Evolutionary conservation across 1,284 basidiomycete species (phyloP).

Genomic region (Dichomitus squalens): DNA sequence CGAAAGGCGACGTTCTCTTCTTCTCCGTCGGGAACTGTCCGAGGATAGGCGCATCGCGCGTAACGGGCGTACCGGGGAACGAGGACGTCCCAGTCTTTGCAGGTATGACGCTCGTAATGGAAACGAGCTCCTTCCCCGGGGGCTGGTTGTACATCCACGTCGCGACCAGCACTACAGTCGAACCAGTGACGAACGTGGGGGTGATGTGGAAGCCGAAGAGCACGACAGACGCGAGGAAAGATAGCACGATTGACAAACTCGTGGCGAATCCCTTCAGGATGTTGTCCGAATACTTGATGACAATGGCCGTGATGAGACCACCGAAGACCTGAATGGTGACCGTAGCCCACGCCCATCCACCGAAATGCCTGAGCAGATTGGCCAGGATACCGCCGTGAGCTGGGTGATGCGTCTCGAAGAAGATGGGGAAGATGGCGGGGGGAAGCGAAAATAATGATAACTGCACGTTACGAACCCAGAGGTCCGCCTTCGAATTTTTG

Average conservation of each 20-base stretch:
- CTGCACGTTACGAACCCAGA: conserved; percentile 98
- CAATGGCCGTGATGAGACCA: conserved; percentile 87
- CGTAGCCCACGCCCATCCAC: conserved; percentile 89
- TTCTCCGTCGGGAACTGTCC: conserved; percentile 52
- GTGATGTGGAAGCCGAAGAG: conserved; percentile 91
- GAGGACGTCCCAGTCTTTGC: conserved; percentile 34
- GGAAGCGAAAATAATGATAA: conserved; percentile 92
- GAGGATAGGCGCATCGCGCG: conserved; percentile 56
- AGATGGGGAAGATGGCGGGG: conserved; percentile 85
- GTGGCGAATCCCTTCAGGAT: conserved; percentile 95
- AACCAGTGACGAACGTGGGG: conserved; percentile 81
- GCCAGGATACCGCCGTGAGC: conserved; percentile 20
- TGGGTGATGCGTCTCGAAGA: conserved; percentile 48
- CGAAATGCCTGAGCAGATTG: conserved; percentile 58
- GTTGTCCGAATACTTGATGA: conserved; percentile 88
- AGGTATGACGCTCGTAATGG: conserved; percentile 42
- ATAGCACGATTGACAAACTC: conserved; percentile 89
- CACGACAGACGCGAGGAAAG: conserved; percentile 86
- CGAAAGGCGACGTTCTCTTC: conserved; percentile 53
- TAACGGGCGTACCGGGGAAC: conserved; percentile 54
- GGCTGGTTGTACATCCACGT: conserved; percentile 90
- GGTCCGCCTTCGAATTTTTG: conserved; percentile 86
- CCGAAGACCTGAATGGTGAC: conserved; percentile 89
- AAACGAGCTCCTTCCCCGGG: conserved; percentile 46
- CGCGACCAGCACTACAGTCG: conserved; percentile 79